phyloP scores from a whole-genome alignment of 768 basidiomycete species.

The Chlorophyllum brunneum region DNA sequence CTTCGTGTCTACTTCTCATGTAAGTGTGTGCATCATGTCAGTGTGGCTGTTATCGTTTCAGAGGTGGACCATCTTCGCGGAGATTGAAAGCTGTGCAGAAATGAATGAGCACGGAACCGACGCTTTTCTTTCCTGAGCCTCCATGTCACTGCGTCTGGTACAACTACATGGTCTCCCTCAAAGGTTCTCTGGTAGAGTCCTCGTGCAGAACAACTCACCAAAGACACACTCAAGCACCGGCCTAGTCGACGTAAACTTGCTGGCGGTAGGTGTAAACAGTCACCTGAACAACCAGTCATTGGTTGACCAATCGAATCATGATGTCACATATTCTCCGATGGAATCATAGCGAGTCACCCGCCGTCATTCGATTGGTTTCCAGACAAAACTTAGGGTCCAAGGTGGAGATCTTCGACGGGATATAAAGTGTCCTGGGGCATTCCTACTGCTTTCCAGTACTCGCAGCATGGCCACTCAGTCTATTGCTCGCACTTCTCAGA shows the following conservation, averaged over 20 bases:
- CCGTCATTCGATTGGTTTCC: background rate
- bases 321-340: background rate
- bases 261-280: background rate
- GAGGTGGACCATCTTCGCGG: no score
- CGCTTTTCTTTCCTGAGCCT: background rate
- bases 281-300: background rate
- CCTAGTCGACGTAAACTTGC: background rate
- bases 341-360: background rate
- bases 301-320: background rate
- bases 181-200: background rate
- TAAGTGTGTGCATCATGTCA: no score
- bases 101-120: no score
- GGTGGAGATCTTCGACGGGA: background rate
- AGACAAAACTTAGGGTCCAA: background rate
- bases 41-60: no score
- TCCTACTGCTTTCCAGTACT: background rate
- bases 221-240: no score
- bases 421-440: background rate
- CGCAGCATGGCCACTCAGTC: constrained; percentile 20
- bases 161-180: background rate
- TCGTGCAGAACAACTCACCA: no score
- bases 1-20: no score
- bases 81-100: no score
- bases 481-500: constrained; percentile 36
- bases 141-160: background rate